A percentile compares a stretch with the other conserved stretches of the same genome.
These are phyloP conservation scores for Acanthamoeba pearcei DNA, from an alignment of 208 protist genomes.

Conservation along the genomic window DNA sequence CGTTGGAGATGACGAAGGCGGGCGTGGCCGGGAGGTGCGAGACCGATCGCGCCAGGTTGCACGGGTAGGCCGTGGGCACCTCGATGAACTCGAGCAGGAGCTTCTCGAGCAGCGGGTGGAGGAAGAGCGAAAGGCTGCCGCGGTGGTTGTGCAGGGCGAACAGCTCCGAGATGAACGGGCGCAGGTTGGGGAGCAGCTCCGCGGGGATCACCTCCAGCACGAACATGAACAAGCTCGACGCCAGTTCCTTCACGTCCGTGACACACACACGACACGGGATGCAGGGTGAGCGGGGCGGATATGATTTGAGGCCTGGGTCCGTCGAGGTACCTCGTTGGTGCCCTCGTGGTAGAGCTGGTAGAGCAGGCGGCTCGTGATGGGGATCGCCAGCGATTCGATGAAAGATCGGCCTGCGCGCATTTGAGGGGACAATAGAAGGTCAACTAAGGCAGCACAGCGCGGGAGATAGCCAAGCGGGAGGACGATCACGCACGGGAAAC, in stretches of 20 bases:
- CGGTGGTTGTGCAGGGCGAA: slow-evolving; percentile 4
- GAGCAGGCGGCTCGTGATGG: neutral
- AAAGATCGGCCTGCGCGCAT: neutral
- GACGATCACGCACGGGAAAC: neutral
- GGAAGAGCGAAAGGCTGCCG: slow-evolving; percentile 3
- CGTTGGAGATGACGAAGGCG: neutral
- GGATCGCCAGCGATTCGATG: slow-evolving; percentile 13
- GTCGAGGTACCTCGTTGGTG: neutral
- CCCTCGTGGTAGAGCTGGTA: slow-evolving; percentile 58
- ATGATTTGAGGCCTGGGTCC: neutral
- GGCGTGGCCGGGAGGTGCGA: neutral
- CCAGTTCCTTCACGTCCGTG: neutral
- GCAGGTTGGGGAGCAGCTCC: neutral
- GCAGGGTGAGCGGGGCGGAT: neutral
- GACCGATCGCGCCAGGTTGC: neutral
- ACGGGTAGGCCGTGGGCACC: neutral
- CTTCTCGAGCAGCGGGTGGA: slow-evolving; percentile 40
- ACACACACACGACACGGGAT: too few relatives aligned
- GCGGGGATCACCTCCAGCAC: neutral
- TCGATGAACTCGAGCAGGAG: neutral
- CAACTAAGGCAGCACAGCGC: neutral
- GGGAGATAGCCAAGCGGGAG: too few relatives aligned
- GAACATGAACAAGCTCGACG: slow-evolving; percentile 5
- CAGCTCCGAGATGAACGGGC: slow-evolving; percentile 5
- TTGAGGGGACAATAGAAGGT: neutral